A percentile compares a stretch with the other conserved stretches of the same genome.
These are phyloP conservation scores for Sutorius australiensis DNA, from an alignment of 768 basidiomycete genomes.

Conservation along the genomic window DNA sequence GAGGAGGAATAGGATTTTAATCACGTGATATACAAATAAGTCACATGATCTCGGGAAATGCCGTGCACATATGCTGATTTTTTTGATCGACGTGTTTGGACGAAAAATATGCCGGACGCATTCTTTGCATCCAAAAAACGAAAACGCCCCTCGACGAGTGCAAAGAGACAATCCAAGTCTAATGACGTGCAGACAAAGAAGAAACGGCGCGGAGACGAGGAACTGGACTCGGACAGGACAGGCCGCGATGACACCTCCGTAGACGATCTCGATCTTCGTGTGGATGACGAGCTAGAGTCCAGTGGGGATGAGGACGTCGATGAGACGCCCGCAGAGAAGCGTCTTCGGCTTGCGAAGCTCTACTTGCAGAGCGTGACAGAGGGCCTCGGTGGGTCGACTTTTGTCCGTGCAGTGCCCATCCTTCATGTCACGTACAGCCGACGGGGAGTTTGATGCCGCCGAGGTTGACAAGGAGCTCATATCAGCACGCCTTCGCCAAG, in stretches of 20 bases:
- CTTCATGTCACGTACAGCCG: conserved; percentile 39
- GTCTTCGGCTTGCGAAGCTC: conserved; percentile 83
- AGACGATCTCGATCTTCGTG: conserved; percentile 73
- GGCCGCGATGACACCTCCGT: conserved; percentile 50
- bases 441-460: conserved; percentile 91
- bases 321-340: conserved; percentile 92
- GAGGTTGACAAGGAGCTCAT: conserved; percentile 94
- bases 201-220: conserved; percentile 47
- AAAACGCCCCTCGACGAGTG: conserved; percentile 43
- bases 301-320: conserved; percentile 82
- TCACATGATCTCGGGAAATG: conserved; percentile 17
- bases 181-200: conserved; percentile 22
- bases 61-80: conserved; percentile 16
- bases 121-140: conserved; percentile 75
- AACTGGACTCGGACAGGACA: conserved; percentile 60
- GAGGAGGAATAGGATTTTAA: background rate
- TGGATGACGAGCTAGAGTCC: conserved; percentile 49
- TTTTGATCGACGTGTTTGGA: conserved; percentile 10
- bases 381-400: conserved; percentile 50
- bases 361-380: conserved; percentile 86
- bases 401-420: background rate
- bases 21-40: background rate
- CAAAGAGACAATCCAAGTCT: conserved; percentile 30
- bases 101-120: conserved; percentile 64
- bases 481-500: conserved; percentile 84